Base-by-base conservation (phyloP, 768 basidiomycete genomes). In the Tylopilus subfusipes region DNA sequence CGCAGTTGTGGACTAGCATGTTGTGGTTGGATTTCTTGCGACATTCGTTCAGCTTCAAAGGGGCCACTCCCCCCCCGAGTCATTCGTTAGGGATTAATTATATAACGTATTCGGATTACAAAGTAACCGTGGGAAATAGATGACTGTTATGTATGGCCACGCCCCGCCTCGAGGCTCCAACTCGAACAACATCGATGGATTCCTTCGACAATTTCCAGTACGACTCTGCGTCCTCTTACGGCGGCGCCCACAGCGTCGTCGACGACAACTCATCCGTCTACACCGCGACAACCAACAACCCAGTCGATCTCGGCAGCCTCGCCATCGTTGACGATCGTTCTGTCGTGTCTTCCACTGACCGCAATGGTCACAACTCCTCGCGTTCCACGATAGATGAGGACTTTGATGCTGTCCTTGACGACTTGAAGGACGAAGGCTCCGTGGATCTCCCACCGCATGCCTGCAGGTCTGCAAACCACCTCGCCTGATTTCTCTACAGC, bases 381-480 rank as follows among this genome's bases (percentile, higher is more conserved):
- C 70, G 67, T 25, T 67, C 71, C 9, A 62, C 61, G 30, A 68
- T 86, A 44, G 88, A 92, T 54, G 93, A 94, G 50, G 93, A 96
- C 65, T 92, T 94, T 59, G 91, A 95, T 69, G 88, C 83, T 8
- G 89, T 93, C 42, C 75, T 96, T 36, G 93, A 95, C 56, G 93
- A 95, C 67, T 68, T 93, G 64, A 94, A 92, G 72, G 89, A 91
- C 59, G 91, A 90, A 60, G 77, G 76, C 13, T 76, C 82, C 16
- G 78, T 93, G 31, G 88, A 94, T 74, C 70, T 95, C 48, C 93
- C 93, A 2, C 83, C 88, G 11, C 96, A 98, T 71, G 96, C 96
- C 10, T 98, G 95, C 90, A 93, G 91, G 95, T 93, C 52, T 56
- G 81, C 75, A 53, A 25, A 4, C 43, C 21, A 4, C 39, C 34